Percentiles rank a stretch among this genome's conserved stretches.
Evolutionary conservation across 2,329 filamentous ascomycete genomes (phyloP).

Genomic region (Cladosporium oxysporum): DNA sequence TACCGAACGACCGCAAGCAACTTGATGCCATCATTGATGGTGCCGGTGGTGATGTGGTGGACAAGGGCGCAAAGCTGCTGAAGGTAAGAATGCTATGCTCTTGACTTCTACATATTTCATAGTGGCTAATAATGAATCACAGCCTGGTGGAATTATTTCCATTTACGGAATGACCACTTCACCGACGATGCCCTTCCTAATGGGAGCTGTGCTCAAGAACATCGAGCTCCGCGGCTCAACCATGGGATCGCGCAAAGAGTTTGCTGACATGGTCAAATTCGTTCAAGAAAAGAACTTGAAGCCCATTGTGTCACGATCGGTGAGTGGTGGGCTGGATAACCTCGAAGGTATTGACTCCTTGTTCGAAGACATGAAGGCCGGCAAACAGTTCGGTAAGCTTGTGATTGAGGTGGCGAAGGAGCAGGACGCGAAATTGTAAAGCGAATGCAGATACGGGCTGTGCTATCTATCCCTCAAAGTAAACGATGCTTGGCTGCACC

Average conservation of each 20-base stretch:
- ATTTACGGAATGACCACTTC: slow-evolving; percentile 88
- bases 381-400: slow-evolving; percentile 87
- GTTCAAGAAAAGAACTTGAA: slow-evolving; percentile 71
- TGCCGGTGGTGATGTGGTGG: slow-evolving; percentile 82
- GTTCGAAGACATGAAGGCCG: slow-evolving; percentile 86
- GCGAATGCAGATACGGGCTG: background rate
- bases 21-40: slow-evolving; percentile 88
- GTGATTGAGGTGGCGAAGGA: slow-evolving; percentile 67
- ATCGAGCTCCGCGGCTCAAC: slow-evolving; percentile 83
- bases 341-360: slow-evolving; percentile 76
- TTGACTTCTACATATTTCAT: background rate
- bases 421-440: slow-evolving; percentile 11
- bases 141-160: slow-evolving; percentile 77
- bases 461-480: background rate
- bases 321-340: slow-evolving; percentile 69
- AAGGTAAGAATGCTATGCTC: slow-evolving; percentile 50
- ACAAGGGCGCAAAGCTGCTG: slow-evolving; percentile 66
- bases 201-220: slow-evolving; percentile 82
- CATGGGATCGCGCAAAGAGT: slow-evolving; percentile 89
- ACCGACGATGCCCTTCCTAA: slow-evolving; percentile 83
- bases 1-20: slow-evolving; percentile 67
- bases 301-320: slow-evolving; percentile 71
- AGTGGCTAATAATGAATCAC: slow-evolving; percentile 21
- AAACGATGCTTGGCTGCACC: background rate
- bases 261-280: slow-evolving; percentile 86